A percentile compares a stretch with the other conserved stretches of the same genome.
phyloP scores from a whole-genome alignment of 805 yeast species.

The Ogataea thermomethanolica region DNA sequence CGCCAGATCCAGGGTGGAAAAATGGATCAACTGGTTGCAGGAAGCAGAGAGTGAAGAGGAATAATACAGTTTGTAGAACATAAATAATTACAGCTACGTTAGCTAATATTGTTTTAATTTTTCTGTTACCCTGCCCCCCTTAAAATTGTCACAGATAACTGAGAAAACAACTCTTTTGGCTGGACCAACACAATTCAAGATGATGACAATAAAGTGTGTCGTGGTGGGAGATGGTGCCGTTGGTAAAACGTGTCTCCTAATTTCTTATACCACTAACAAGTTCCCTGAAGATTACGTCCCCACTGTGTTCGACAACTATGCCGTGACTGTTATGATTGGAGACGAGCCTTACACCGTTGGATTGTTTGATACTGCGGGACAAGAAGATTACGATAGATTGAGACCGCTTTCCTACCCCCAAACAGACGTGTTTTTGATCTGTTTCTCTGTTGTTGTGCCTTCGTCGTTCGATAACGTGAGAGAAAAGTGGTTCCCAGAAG shows the following conservation, averaged over 20 bases:
- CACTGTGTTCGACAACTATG: conserved; percentile 95
- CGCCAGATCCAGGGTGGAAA: conserved; percentile 52
- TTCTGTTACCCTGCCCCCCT: conserved; percentile 11
- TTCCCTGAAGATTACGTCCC: conserved; percentile 98
- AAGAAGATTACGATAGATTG: conserved; percentile 96
- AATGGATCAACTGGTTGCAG: conserved; percentile 84
- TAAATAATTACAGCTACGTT: not conserved
- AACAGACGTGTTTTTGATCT: conserved; percentile 92
- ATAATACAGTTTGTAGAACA: not conserved
- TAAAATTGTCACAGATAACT: conserved; percentile 16
- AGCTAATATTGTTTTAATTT: conserved; percentile 1
- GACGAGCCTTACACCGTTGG: conserved; percentile 98
- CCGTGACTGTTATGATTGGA: conserved; percentile 93
- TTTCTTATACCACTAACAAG: conserved; percentile 94
- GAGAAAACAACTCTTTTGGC: conserved; percentile 12
- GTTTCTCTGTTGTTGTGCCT: conserved; percentile 95
- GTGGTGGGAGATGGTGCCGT: conserved; percentile 99
- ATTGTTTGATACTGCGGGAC: conserved; percentile 98
- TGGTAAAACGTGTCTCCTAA: conserved; percentile 93
- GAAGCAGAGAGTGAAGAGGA: conserved; percentile 51
- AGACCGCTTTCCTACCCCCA: conserved; percentile 97
- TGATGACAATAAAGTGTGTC: conserved; percentile 83
- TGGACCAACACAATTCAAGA: conserved; percentile 21
- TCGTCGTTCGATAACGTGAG: conserved; percentile 96
- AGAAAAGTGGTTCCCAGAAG: conserved; percentile 99